Conservation (phyloP, 495 filamentous ascomycete species). For the Cairneyella variabilis region DNA sequence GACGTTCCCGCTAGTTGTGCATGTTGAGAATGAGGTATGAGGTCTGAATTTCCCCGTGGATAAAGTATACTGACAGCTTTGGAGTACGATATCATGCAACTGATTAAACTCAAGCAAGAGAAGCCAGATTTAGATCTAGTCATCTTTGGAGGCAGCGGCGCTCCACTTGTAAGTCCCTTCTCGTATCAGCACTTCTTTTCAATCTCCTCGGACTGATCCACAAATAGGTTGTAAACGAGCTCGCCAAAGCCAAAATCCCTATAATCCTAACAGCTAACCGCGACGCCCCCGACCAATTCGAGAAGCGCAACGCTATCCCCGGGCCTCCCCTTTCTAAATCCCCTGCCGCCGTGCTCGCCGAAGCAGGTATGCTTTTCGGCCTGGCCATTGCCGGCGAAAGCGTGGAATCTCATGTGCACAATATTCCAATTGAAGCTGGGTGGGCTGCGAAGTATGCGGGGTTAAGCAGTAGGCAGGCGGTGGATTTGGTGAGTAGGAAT, state of each 20-base stretch:
- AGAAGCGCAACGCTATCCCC: constrained; percentile 28
- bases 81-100: constrained; percentile 34
- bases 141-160: constrained; percentile 33
- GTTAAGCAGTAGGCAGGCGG: constrained; percentile 21
- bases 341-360: constrained; percentile 30
- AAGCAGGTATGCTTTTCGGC: constrained; percentile 33
- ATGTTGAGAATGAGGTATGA: constrained; percentile 31
- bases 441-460: constrained; percentile 33
- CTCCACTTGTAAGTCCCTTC: constrained; percentile 25
- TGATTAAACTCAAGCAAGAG: constrained; percentile 31
- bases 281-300: constrained; percentile 30
- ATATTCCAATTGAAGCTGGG: constrained; percentile 28
- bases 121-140: constrained; percentile 27
- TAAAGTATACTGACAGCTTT: background rate
- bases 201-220: background rate
- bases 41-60: background rate
- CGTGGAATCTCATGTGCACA: constrained; percentile 27
- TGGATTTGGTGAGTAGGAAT: constrained; percentile 34
- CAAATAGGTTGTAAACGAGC: constrained; percentile 32
- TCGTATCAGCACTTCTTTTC: background rate
- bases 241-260: constrained; percentile 35
- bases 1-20: constrained; percentile 29
- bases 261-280: constrained; percentile 36
- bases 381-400: constrained; percentile 21
- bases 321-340: constrained; percentile 34